Evolutionary conservation across 1,284 basidiomycete species (phyloP).

Genomic region (Ustilago trichophora): DNA sequence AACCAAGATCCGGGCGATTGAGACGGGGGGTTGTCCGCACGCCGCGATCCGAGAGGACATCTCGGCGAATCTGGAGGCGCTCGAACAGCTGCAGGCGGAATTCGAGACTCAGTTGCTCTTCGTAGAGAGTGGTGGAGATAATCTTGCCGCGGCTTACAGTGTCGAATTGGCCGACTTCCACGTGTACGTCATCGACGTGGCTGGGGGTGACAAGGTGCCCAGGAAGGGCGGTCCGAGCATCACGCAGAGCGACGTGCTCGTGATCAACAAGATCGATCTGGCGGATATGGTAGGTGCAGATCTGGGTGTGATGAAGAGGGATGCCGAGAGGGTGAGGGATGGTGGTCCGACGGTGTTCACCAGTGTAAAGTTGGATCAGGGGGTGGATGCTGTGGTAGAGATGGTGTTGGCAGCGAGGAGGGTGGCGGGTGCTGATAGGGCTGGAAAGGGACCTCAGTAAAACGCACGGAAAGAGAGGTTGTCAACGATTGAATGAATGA

Average conservation of each 20-base stretch:
- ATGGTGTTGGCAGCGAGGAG: conserved; percentile 88
- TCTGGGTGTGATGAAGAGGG: conserved; percentile 91
- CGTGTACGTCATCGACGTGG: conserved; percentile 71
- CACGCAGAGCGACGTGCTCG: conserved; percentile 84
- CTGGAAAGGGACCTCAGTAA: conserved; percentile 25
- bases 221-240: conserved; percentile 92
- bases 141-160: conserved; percentile 92
- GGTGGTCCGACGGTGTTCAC: conserved; percentile 92
- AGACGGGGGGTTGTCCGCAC: conserved; percentile 74
- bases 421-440: conserved; percentile 69
- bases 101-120: conserved; percentile 72
- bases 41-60: conserved; percentile 81
- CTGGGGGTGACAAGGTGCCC: conserved; percentile 96
- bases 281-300: conserved; percentile 92
- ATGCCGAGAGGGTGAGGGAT: conserved; percentile 91
- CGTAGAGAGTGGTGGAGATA: conserved; percentile 95
- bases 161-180: conserved; percentile 97
- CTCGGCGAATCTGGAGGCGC: conserved; percentile 91
- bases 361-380: conserved; percentile 80
- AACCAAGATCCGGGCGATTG: conserved; percentile 90
- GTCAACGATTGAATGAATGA: too few relatives aligned
- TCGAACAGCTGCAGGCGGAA: conserved; percentile 94
- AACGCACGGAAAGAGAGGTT: neutral
- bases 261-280: conserved; percentile 80
- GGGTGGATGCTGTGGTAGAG: conserved; percentile 82